These are phyloP conservation scores for Thecamonas trahens DNA, from an alignment of 78 protist species.

Conservation along the genomic window DNA sequence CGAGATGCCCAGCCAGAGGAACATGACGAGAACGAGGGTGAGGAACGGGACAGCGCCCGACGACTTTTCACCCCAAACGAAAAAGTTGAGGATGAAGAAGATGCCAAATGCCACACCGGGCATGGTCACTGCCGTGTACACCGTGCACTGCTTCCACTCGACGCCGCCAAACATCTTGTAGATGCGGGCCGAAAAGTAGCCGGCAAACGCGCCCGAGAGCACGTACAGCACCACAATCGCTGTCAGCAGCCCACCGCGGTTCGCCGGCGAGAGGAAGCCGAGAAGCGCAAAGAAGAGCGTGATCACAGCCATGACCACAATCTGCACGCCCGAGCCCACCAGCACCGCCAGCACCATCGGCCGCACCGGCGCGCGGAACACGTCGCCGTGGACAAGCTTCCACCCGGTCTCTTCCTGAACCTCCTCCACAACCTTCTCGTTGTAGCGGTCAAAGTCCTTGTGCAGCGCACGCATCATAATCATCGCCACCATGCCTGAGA, in stretches of 20 bases:
- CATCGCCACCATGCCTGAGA: slow-evolving; percentile 90
- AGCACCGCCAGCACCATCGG: slow-evolving; percentile 62
- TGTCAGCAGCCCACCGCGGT: slow-evolving; percentile 79
- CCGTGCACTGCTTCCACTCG: slow-evolving; percentile 68
- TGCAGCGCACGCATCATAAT: slow-evolving; percentile 85
- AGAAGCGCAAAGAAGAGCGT: slow-evolving; percentile 72
- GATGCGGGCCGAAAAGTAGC: slow-evolving; percentile 71
- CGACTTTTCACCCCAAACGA: slow-evolving; percentile 69
- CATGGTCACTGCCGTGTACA: slow-evolving; percentile 9
- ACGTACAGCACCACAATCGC: slow-evolving; percentile 82
- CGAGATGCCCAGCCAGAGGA: slow-evolving; percentile 88
- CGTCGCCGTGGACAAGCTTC: slow-evolving; percentile 96
- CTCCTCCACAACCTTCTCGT: slow-evolving; percentile 49
- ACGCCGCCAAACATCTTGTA: slow-evolving; percentile 70
- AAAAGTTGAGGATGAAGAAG: slow-evolving; percentile 70
- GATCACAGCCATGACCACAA: slow-evolving; percentile 66
- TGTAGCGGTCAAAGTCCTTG: slow-evolving; percentile 65
- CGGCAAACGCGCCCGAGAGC: slow-evolving; percentile 70
- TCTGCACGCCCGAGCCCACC: slow-evolving; percentile 83
- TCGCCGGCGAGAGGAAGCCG: slow-evolving; percentile 95
- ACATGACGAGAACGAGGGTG: slow-evolving; percentile 55
- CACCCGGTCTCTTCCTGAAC: slow-evolving; percentile 91
- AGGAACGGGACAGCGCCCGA: slow-evolving; percentile 79
- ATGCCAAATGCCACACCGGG: slow-evolving; percentile 43
- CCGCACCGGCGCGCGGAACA: slow-evolving; percentile 86